Percentiles rank a stretch among this genome's conserved stretches.
Evolutionary conservation across 106 monocot species (phyloP).

Genomic region (Cymbidium sinense): DNA sequence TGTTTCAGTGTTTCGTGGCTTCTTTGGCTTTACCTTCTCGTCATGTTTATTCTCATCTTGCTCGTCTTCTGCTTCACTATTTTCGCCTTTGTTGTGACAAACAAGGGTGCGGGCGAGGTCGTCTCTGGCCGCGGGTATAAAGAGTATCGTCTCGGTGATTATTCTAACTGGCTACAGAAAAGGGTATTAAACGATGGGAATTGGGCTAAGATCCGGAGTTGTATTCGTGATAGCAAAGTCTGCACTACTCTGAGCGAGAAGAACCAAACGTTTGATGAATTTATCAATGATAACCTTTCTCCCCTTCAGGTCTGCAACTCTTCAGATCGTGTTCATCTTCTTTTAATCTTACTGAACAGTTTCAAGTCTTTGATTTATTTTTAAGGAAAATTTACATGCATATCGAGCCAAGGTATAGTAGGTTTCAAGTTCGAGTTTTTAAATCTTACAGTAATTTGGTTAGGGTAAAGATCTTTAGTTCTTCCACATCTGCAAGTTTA

Average conservation of each 20-base stretch:
- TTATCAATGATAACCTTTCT: constrained; percentile 41
- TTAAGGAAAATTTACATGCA: no score
- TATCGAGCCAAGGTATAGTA: not conserved
- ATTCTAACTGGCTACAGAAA: constrained; percentile 58
- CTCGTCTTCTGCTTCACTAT: constrained; percentile 36
- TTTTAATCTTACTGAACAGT: not conserved
- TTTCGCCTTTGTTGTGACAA: constrained; percentile 61
- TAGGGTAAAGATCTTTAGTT: no score
- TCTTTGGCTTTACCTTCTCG: constrained; percentile 33
- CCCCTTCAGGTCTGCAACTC: constrained; percentile 41
- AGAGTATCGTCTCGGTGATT: constrained; percentile 59
- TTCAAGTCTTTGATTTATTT: not conserved
- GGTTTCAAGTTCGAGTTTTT: not conserved
- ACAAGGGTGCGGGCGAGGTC: constrained; percentile 41
- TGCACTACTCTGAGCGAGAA: constrained; percentile 38
- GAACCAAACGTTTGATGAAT: constrained; percentile 34
- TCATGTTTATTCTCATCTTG: constrained; percentile 37
- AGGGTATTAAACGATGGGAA: constrained; percentile 27
- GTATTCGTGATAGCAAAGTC: constrained; percentile 39
- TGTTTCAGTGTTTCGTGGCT: constrained; percentile 23
- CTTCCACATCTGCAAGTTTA: not conserved
- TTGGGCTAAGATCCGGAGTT: constrained; percentile 57
- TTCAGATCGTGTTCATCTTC: no score
- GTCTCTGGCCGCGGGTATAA: constrained; percentile 45
- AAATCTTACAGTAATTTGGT: not conserved